Evolutionary conservation across 306 rosid species (phyloP), one percentile per base, ranked within the genome.

Genomic region (Cucurbita ficifolia): DNA sequence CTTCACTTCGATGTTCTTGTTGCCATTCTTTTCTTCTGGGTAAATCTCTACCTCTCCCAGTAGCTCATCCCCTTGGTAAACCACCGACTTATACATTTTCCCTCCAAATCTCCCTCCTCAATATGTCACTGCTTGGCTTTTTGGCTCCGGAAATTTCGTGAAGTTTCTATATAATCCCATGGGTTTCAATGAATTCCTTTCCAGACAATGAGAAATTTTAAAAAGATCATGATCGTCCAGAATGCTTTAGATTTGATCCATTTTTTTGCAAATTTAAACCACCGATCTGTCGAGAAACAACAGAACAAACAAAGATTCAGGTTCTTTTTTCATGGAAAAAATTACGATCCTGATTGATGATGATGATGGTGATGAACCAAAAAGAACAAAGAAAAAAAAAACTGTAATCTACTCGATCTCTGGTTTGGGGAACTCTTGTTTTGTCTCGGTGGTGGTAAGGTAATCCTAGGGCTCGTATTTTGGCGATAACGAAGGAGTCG

Each of bases 11-110:
- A 83, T 52, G 64, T 76, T n/a, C 60, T 46, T 74, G 50, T 79
- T 71, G 74, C 80, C 62, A 78, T 67, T 82, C 87, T 85, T 84
- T 81, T 83, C 88, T 83, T 74, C 90, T 68, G 90, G 92, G 85
- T 81, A 91, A 70, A 91, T 76, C 74, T 89, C 97, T 56, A 95
- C 96, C 76, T 91, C 97, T 63, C 99, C 99, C 84, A 95, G 86
- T 79, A 89, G 75, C 88, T 89, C 87, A 68, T 88, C 90, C 78
- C 92, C 97, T 29, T 85, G 87, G 78, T 86, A 91, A 82, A 91
- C 90, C 92, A 84, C 86, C 75, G 95, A 86, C 77, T 89, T 91
- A 81, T 80, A 88, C 99, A 95, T 85, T 84, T 73, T 70, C 82
- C 75, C 77, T 78, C 58, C 76, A 33, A 63, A 22, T 50, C 84